Evolutionary conservation across 441 rosid species (phyloP).

Genomic region (Aquilaria agallochum): DNA sequence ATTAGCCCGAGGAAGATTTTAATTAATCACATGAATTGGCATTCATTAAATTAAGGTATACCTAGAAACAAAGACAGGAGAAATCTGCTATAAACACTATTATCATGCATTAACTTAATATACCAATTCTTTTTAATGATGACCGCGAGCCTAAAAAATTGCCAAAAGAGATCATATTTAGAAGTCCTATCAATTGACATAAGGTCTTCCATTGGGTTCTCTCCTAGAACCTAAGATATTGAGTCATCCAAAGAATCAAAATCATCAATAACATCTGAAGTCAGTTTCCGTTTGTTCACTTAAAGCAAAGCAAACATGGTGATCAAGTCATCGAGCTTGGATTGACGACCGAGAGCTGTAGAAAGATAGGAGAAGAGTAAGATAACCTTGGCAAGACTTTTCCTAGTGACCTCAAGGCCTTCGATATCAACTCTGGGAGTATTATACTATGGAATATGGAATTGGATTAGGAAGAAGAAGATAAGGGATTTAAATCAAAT

Average conservation of each 20-base stretch:
- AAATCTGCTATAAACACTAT: background rate
- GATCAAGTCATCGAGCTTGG: conserved; percentile 46
- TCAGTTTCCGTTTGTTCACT: conserved; percentile 26
- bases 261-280: conserved; percentile 16
- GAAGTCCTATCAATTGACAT: conserved; percentile 32
- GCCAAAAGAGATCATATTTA: conserved; percentile 77
- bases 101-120: conserved; percentile 1
- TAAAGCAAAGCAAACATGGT: conserved; percentile 47
- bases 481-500: too few species aligned
- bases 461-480: too few species aligned
- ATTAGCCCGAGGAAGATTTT: too few species aligned
- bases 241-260: conserved; percentile 21
- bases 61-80: too few species aligned
- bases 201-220: conserved; percentile 30
- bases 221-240: conserved; percentile 22
- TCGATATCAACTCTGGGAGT: conserved; percentile 64
- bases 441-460: too few species aligned
- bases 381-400: conserved; percentile 65
- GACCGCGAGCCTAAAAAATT: conserved; percentile 61
- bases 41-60: too few species aligned
- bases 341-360: conserved; percentile 7
- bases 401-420: conserved; percentile 78
- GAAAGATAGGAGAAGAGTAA: conserved; percentile 29
- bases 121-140: too few species aligned
- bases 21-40: too few species aligned